These are phyloP conservation scores for Mucor indicus DNA, from an alignment of 371 early-diverging fungal genomes.

Conservation along the genomic window DNA sequence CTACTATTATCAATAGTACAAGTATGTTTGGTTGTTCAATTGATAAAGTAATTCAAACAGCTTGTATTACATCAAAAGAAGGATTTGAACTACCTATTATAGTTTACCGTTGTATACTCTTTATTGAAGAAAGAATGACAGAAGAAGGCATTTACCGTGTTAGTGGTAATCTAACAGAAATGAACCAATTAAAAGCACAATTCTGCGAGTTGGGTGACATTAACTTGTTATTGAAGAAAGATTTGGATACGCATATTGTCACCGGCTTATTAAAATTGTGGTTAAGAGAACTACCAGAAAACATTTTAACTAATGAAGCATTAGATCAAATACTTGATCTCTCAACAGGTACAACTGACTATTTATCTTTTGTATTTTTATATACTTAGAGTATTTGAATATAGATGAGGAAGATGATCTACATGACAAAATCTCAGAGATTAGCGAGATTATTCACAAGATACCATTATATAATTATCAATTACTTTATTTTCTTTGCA, in stretches of 20 bases:
- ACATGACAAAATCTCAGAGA: too few species aligned
- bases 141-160: conserved; percentile 89
- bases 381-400: too few species aligned
- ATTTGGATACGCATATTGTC: conserved; percentile 73
- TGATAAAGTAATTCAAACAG: too few species aligned
- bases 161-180: conserved; percentile 63
- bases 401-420: too few species aligned
- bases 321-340: conserved; percentile 49
- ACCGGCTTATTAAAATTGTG: conserved; percentile 81
- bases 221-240: conserved; percentile 40
- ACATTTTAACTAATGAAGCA: conserved; percentile 68
- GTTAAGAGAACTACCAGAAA: conserved; percentile 73
- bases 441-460: too few species aligned
- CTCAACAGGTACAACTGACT: too few species aligned
- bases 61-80: too few species aligned
- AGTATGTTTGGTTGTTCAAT: background rate
- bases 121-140: too few species aligned
- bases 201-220: conserved; percentile 70
- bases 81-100: conserved; percentile 65
- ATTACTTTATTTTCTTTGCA: conserved; percentile 52
- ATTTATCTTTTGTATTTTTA: too few species aligned
- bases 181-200: conserved; percentile 55
- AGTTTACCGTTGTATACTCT: conserved; percentile 81
- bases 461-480: conserved; percentile 61
- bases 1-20: background rate